Conservation (phyloP, 2,329 filamentous ascomycete species). For the Penicillium psychrosexuale region DNA sequence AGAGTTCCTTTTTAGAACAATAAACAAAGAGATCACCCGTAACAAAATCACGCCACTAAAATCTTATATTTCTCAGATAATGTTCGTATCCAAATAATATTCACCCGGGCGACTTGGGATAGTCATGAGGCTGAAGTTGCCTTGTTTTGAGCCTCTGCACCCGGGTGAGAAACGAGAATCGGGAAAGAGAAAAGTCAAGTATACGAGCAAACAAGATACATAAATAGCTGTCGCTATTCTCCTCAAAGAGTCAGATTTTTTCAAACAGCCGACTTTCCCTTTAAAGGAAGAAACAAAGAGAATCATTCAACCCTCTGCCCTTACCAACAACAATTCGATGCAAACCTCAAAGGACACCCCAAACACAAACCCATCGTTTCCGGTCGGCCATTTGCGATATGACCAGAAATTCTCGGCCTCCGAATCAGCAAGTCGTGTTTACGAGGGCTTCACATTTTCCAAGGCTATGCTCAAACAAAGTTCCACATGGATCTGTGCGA, state of each 20-base stretch:
- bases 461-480: slow-evolving; percentile 31
- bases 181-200: background rate
- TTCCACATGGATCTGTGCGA: slow-evolving; percentile 31
- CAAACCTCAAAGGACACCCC: background rate
- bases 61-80: background rate
- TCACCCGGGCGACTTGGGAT: background rate
- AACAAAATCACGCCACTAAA: background rate
- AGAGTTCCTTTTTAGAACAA: background rate
- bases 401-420: background rate
- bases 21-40: background rate
- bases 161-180: background rate
- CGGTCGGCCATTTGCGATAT: background rate
- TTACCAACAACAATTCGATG: background rate
- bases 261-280: background rate
- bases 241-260: background rate
- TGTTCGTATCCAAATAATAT: no score
- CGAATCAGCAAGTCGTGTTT: slow-evolving; percentile 13
- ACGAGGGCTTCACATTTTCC: slow-evolving; percentile 38
- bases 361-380: background rate
- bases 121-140: background rate
- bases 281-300: background rate
- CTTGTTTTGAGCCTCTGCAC: background rate
- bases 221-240: background rate
- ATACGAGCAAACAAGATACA: background rate
- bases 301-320: background rate